These are phyloP conservation scores for Fusarium xyrophilum DNA, from an alignment of 2,329 filamentous ascomycete genomes.

Conservation along the genomic window DNA sequence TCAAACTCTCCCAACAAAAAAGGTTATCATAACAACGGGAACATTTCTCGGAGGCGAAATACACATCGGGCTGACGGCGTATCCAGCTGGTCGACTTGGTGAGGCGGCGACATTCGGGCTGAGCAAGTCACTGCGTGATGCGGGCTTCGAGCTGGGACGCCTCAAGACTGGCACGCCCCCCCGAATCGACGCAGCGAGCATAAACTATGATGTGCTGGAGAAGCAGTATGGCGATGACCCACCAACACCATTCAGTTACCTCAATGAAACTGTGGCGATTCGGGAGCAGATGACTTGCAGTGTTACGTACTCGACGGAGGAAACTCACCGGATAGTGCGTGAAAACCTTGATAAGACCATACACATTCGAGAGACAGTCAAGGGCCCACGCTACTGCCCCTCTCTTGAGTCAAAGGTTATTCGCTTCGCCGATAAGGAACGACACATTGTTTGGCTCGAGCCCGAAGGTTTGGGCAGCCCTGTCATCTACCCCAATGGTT, in stretches of 20 bases:
- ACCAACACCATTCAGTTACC: conserved; percentile 88
- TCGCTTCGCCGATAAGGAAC: conserved; percentile 79
- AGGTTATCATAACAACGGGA: conserved; percentile 93
- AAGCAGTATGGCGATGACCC: conserved; percentile 83
- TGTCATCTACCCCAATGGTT: conserved; percentile 92
- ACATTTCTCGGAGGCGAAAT: conserved; percentile 97
- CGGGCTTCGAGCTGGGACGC: conserved; percentile 87
- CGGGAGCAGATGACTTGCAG: conserved; percentile 85
- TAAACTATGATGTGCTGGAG: conserved; percentile 77
- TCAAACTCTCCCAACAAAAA: conserved; percentile 77
- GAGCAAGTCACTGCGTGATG: conserved; percentile 86
- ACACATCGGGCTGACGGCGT: conserved; percentile 86
- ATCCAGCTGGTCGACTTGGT: conserved; percentile 88
- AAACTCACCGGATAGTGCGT: conserved; percentile 82
- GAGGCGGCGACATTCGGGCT: conserved; percentile 92
- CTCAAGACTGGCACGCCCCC: conserved; percentile 97
- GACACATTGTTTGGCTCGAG: conserved; percentile 95
- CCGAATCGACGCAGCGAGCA: conserved; percentile 79
- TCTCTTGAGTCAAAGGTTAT: conserved; percentile 95
- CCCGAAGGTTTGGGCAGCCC: conserved; percentile 92
- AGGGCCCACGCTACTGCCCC: conserved; percentile 92
- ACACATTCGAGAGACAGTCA: conserved; percentile 94
- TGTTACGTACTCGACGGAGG: conserved; percentile 84
- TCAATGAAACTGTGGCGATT: conserved; percentile 80
- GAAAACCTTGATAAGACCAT: conserved; percentile 94